These are phyloP conservation scores for Hygrocybe coccinea DNA, from an alignment of 768 basidiomycete genomes.

Conservation along the genomic window DNA sequence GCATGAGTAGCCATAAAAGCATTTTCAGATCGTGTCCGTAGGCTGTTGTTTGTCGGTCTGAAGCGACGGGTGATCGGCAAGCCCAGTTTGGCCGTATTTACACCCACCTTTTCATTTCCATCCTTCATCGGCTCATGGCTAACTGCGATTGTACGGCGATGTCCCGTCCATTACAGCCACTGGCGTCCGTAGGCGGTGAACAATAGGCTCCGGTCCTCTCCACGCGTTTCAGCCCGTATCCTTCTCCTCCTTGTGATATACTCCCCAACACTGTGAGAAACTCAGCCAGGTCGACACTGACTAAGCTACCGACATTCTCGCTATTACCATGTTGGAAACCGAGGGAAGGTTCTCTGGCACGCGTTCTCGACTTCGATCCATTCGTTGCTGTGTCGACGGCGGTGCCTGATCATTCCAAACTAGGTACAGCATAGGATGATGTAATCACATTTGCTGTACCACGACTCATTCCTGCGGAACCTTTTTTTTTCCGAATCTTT, in stretches of 20 bases:
- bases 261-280: slow-evolving; percentile 4
- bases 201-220: slow-evolving; percentile 29
- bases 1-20: not conserved
- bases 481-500: too few species aligned
- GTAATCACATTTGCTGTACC: too few species aligned
- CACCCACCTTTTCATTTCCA: not conserved
- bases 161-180: slow-evolving; percentile 37
- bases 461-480: too few species aligned
- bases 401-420: not conserved
- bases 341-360: too few species aligned
- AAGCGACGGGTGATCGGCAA: not conserved
- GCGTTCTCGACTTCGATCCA: not conserved
- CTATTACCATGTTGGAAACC: not conserved
- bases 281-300: slow-evolving; percentile 6
- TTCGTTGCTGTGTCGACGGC: not conserved
- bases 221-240: slow-evolving; percentile 10
- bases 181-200: slow-evolving; percentile 34
- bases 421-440: too few species aligned
- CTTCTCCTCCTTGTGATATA: slow-evolving; percentile 1
- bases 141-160: slow-evolving; percentile 16
- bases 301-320: slow-evolving; percentile 18
- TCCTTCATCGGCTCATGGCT: not conserved
- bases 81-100: not conserved
- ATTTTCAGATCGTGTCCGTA: not conserved
- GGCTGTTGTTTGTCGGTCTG: not conserved